These are phyloP conservation scores for Lactarius quietus DNA, from an alignment of 768 basidiomycete genomes.

Conservation along the genomic window DNA sequence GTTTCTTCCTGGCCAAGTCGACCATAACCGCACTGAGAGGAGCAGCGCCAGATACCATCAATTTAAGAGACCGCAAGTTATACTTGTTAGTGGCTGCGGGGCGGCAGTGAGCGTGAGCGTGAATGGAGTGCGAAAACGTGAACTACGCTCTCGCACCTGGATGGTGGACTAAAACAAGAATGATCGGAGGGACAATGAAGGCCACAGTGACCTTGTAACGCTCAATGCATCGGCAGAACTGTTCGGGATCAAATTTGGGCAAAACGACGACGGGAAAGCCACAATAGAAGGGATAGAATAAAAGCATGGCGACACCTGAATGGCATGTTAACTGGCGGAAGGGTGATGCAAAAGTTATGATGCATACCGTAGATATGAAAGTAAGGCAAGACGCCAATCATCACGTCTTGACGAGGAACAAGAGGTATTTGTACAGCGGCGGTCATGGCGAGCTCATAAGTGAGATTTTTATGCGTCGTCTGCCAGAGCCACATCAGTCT, in stretches of 20 bases:
- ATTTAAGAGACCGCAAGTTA: conserved; percentile 55
- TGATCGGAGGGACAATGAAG: conserved; percentile 78
- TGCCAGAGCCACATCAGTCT: conserved; percentile 27
- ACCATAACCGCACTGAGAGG: conserved; percentile 68
- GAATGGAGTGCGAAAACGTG: background rate
- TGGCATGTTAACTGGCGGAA: conserved; percentile 35
- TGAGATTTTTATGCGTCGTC: conserved; percentile 70
- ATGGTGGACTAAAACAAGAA: conserved; percentile 69
- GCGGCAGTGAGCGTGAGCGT: conserved; percentile 4
- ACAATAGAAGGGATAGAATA: conserved; percentile 51
- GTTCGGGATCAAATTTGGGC: conserved; percentile 64
- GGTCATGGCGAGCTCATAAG: conserved; percentile 52
- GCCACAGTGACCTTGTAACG: conserved; percentile 56
- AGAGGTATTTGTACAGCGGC: conserved; percentile 42
- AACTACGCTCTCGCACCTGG: conserved; percentile 43
- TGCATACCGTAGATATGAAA: conserved; percentile 46
- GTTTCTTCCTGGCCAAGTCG: conserved; percentile 41
- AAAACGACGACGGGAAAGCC: conserved; percentile 57
- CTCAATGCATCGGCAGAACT: conserved; percentile 63
- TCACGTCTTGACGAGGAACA: conserved; percentile 41
- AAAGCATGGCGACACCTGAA: conserved; percentile 56
- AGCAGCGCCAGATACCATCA: conserved; percentile 74
- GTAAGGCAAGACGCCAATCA: conserved; percentile 64
- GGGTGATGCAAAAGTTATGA: conserved; percentile 39
- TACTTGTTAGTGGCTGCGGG: conserved; percentile 59